Base-by-base conservation (phyloP, 1,284 basidiomycete genomes). In the Sporisorium reilianum region DNA sequence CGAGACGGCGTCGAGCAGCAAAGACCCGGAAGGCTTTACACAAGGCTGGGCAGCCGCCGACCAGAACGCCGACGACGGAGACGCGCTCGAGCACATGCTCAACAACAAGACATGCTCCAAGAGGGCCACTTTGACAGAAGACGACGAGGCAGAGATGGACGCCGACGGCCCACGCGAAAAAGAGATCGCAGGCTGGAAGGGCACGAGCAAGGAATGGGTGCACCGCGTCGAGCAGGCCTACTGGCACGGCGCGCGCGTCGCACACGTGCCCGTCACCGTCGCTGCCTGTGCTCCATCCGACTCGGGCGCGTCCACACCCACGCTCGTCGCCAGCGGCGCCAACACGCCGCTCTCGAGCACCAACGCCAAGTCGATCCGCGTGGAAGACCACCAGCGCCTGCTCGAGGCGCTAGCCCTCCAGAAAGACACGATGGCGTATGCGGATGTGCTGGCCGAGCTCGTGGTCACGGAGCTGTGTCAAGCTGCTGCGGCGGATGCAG, bases 61-160 rank as follows among this genome's bases (percentile, higher is more conserved):
- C 5, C 71, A 74, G 16, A 59, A 32, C 49, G 22, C 9, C n/a
- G 52, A 34, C 16, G 1, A 2, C 3, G 59, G n/a, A n/a, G n/a
- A 62, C 22, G 87, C 60, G 90, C 92, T 82, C 90, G 91, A 12
- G 89, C 89, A 73, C 85, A 89, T 69, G 45, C 61, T 77, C 36
- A 69, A 63, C 54, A 59, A 67, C 60, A 63, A 64, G 53, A 41
- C 48, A 0, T 69, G 66, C 32, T 64, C 55, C 53, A 62, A 63
- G 36, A 62, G 87, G 89, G 64, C 20, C 2, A 5, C 82, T 80
- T 10, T 79, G 89, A 89, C 89, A n/a, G 18, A 26, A 87, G 86
- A 76, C 88, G 73, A 73, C 57, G 20, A 64, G 56, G 23, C 63
- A 54, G 57, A 71, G 48, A 50, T 61, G 65, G 45, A 59, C 41